Evolutionary conservation across 805 yeast species (phyloP).

Genomic region (Tetrapisispora fleetii): DNA sequence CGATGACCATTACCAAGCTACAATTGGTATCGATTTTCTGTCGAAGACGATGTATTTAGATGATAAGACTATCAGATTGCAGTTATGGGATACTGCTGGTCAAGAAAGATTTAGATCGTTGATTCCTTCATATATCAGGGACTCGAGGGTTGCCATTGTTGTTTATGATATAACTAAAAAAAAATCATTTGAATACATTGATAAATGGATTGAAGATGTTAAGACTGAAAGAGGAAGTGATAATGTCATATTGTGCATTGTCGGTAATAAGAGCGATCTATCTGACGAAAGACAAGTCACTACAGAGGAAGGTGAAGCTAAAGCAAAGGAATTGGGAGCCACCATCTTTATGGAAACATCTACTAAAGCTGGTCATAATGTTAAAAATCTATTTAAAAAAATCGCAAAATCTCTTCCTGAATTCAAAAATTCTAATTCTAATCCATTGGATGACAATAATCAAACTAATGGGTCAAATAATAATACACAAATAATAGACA

Average conservation of each 20-base stretch:
- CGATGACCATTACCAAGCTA: constrained; percentile 89
- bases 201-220: constrained; percentile 92
- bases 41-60: constrained; percentile 93
- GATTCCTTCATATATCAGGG: constrained; percentile 92
- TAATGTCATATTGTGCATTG: constrained; percentile 80
- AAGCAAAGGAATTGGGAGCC: constrained; percentile 63
- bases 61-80: constrained; percentile 89
- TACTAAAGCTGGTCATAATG: constrained; percentile 91
- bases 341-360: constrained; percentile 84
- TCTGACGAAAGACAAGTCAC: constrained; percentile 73
- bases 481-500: constrained; percentile 36
- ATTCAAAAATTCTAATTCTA: constrained; percentile 36
- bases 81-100: constrained; percentile 97
- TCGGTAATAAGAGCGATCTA: constrained; percentile 86
- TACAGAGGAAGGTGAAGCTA: constrained; percentile 72
- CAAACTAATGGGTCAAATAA: constrained; percentile 22
- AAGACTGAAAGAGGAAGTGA: constrained; percentile 80
- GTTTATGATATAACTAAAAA: constrained; percentile 88
- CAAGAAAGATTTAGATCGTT: constrained; percentile 92
- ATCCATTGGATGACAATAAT: constrained; percentile 22
- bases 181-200: constrained; percentile 73
- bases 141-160: constrained; percentile 92
- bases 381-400: constrained; percentile 77
- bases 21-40: constrained; percentile 92
- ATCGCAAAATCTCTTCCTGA: constrained; percentile 90